Percentiles rank a stretch among this genome's conserved stretches.
phyloP scores from a whole-genome alignment of 2,329 filamentous ascomycete genomes.

The Rhytidhysteron rufulum region DNA sequence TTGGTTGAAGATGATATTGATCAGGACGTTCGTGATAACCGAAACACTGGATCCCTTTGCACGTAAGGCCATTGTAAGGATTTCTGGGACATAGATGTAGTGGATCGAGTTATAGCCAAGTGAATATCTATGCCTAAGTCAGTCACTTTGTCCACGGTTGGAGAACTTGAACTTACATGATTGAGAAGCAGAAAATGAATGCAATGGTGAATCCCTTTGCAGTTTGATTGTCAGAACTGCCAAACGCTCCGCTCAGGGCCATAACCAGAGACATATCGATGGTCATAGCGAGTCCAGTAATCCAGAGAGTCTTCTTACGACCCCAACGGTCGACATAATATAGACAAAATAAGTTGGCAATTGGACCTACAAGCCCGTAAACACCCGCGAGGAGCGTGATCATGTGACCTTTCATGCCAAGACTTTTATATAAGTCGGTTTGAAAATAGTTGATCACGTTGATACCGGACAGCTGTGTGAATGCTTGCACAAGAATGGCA shows the following conservation, averaged over 20 bases:
- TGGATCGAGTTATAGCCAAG: slow-evolving; percentile 27
- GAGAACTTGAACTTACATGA: slow-evolving; percentile 32
- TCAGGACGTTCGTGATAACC: slow-evolving; percentile 6
- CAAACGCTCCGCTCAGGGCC: slow-evolving; percentile 8
- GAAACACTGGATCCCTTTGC: slow-evolving; percentile 17
- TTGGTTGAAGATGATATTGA: slow-evolving; percentile 9
- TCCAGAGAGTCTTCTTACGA: slow-evolving; percentile 10
- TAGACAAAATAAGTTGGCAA: slow-evolving; percentile 9
- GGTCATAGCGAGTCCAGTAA: slow-evolving; percentile 7
- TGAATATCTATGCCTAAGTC: slow-evolving; percentile 10
- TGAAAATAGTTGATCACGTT: slow-evolving; percentile 19
- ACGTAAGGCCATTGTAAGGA: slow-evolving; percentile 23
- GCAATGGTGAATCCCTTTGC: slow-evolving; percentile 10
- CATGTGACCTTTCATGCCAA: slow-evolving; percentile 16
- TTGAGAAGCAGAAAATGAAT: slow-evolving; percentile 14
- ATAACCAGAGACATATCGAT: slow-evolving; percentile 9
- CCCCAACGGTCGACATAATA: slow-evolving; percentile 9
- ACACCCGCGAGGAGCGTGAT: slow-evolving; percentile 16
- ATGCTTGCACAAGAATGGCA: slow-evolving; percentile 39
- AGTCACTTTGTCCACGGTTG: not conserved
- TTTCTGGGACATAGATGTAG: slow-evolving; percentile 27
- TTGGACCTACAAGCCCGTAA: slow-evolving; percentile 7
- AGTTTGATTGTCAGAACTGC: slow-evolving; percentile 5
- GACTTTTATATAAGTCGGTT: slow-evolving; percentile 16
- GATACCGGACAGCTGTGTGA: slow-evolving; percentile 33